These are phyloP conservation scores for Acanthamoeba royreba DNA, from an alignment of 208 protist genomes.

Conservation along the genomic window DNA sequence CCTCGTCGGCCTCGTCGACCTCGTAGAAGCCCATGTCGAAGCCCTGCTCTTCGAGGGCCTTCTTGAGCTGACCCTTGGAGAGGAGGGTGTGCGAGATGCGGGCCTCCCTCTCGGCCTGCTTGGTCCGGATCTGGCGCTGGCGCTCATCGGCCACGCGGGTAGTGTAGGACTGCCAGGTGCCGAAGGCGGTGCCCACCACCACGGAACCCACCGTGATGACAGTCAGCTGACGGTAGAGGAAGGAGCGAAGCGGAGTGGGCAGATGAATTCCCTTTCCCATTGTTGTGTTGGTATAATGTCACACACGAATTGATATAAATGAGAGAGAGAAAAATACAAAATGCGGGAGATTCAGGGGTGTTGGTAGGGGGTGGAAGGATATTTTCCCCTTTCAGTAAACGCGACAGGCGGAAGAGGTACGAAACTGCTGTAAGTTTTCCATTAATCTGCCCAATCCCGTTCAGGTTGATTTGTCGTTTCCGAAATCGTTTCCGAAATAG, in stretches of 20 bases:
- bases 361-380: background rate
- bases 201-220: background rate
- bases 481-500: no score
- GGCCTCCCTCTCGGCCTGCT: background rate
- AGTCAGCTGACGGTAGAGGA: background rate
- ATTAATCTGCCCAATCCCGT: background rate
- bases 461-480: background rate
- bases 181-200: background rate
- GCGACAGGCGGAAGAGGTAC: background rate
- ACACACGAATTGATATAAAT: no score
- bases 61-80: background rate
- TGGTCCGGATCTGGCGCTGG: background rate
- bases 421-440: background rate
- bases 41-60: background rate
- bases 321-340: no score
- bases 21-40: background rate
- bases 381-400: no score
- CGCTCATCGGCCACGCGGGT: background rate
- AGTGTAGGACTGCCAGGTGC: background rate
- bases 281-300: background rate
- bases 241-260: background rate
- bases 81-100: background rate
- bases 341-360: no score
- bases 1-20: background rate
- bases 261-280: background rate